phyloP scores from a whole-genome alignment of 208 protist species.

The Zelonia costaricensis region DNA sequence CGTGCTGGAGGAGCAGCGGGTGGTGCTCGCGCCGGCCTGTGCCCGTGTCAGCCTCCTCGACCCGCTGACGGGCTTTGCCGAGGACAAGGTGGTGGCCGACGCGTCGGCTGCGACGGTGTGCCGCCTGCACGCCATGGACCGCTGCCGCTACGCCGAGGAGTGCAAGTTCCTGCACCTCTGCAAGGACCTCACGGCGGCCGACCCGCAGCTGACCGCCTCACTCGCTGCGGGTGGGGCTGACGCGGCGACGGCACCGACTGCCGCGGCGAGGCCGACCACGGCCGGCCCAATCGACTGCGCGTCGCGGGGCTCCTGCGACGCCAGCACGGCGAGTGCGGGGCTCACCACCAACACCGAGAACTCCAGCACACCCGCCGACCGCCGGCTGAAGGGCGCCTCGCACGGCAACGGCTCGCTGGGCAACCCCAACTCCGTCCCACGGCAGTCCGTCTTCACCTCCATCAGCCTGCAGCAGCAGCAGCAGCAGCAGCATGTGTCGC shows the following conservation, averaged over 20 bases:
- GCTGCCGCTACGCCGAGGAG: constrained; percentile 84
- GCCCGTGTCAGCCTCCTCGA: constrained; percentile 14
- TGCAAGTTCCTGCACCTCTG: constrained; percentile 88
- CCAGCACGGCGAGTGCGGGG: constrained; percentile 16
- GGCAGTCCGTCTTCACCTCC: constrained; percentile 31
- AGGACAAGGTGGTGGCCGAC: constrained; percentile 29
- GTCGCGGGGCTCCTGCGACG: constrained; percentile 5
- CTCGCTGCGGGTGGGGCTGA: too few relatives aligned
- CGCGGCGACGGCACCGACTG: neutral
- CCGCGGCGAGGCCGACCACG: neutral
- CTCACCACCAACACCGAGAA: constrained; percentile 1
- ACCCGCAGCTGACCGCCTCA: constrained; percentile 34
- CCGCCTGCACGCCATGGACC: constrained; percentile 66
- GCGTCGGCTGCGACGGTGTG: constrained; percentile 48
- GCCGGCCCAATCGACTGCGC: constrained; percentile 12
- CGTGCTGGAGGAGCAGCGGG: constrained; percentile 45
- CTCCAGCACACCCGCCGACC: constrained; percentile 4
- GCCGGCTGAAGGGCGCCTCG: constrained; percentile 1
- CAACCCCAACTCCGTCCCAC: too few relatives aligned
- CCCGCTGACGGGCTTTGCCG: constrained; percentile 21
- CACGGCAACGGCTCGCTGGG: neutral
- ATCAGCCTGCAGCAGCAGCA: constrained; percentile 27
- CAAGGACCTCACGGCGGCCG: constrained; percentile 44
- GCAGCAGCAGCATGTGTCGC: constrained; percentile 15
- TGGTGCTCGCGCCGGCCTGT: neutral